Evolutionary conservation across 192 early-diverging fungal genomes (phyloP), one percentile per base, ranked within the genome.

Genomic region (Backusella sp.): DNA sequence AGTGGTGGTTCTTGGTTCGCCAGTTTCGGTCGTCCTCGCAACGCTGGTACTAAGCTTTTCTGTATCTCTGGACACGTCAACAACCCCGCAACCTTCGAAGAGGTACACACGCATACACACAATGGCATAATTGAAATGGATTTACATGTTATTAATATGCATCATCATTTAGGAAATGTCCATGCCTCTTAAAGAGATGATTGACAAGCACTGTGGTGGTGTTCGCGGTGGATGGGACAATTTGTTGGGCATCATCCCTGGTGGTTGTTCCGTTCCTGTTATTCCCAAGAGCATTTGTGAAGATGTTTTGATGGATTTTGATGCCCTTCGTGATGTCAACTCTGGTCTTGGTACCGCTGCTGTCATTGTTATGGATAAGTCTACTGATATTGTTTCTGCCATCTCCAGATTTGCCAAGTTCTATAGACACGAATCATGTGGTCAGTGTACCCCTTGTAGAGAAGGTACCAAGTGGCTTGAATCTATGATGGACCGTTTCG

Each of bases 151-250:
- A 23, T 69, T 49, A 49, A 49, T 21, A 49, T 6, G 21, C 0
- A n/a, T 49, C 32, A 3, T n/a, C 6, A 37, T 39, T 23, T 69
- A 69, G 68, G 95, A 97, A 79, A 99, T 99, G 98, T 94, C 93
- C 66, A 98, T 99, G 76, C 95, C 98, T 19, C 86, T 99, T 44
- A 87, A 86, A 72, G 98, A 98, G 79, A 86, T 99, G 76, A 95
- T 99, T 37, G 94, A 95, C 81, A 91, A 91, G 80, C 97, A 99
- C 88, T 95, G 93, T 81, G 98, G 98, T 76, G 98, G 98, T 79
- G 93, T 99, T 69, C 90, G 91, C 28, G 98, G 98, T 70, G 98
- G 98, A 23, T 99, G 98, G 98, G 98, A 99, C 86, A 98, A 99
- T 86, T 86, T 98, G 46, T 85, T 98, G 62, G 98, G 94, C 72